Conservation (phyloP, 2,329 filamentous ascomycete genomes). For the Zalaria obscura region DNA sequence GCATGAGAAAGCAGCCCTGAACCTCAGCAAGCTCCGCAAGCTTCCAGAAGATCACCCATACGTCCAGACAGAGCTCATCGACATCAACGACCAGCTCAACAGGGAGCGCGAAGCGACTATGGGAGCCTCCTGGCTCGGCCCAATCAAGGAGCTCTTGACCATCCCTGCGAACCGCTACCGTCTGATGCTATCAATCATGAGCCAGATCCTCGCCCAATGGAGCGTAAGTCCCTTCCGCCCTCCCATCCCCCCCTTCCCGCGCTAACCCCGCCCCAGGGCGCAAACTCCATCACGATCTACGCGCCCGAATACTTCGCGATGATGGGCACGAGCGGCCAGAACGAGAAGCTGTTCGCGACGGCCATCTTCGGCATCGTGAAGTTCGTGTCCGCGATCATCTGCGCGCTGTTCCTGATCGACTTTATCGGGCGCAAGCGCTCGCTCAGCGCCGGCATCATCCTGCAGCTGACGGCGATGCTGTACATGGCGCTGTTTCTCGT, state of each 20-base stretch:
- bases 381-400: slow-evolving; percentile 49
- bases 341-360: slow-evolving; percentile 58
- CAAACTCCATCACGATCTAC: slow-evolving; percentile 63
- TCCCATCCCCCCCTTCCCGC: no score
- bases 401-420: slow-evolving; percentile 67
- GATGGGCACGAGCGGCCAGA: slow-evolving; percentile 52
- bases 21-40: slow-evolving; percentile 15
- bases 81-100: slow-evolving; percentile 52
- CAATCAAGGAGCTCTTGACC: slow-evolving; percentile 54
- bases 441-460: slow-evolving; percentile 31
- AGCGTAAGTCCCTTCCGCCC: slow-evolving; percentile 21
- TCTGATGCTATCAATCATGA: slow-evolving; percentile 52
- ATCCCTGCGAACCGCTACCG: slow-evolving; percentile 59
- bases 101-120: slow-evolving; percentile 58
- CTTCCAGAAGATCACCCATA: slow-evolving; percentile 16
- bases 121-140: slow-evolving; percentile 49
- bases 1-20: slow-evolving; percentile 14
- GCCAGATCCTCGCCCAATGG: slow-evolving; percentile 58
- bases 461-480: slow-evolving; percentile 38
- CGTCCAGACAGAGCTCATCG: slow-evolving; percentile 37
- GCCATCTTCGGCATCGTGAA: slow-evolving; percentile 67
- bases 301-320: slow-evolving; percentile 59
- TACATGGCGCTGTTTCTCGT: slow-evolving; percentile 42
- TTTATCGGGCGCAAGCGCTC: slow-evolving; percentile 58
- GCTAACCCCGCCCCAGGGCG: slow-evolving; percentile 26